Percentiles rank a stretch among this genome's conserved stretches.
These are phyloP conservation scores for Hyaloperonospora brassicae DNA, from an alignment of 352 stramenopile genomes.

Conservation along the genomic window DNA sequence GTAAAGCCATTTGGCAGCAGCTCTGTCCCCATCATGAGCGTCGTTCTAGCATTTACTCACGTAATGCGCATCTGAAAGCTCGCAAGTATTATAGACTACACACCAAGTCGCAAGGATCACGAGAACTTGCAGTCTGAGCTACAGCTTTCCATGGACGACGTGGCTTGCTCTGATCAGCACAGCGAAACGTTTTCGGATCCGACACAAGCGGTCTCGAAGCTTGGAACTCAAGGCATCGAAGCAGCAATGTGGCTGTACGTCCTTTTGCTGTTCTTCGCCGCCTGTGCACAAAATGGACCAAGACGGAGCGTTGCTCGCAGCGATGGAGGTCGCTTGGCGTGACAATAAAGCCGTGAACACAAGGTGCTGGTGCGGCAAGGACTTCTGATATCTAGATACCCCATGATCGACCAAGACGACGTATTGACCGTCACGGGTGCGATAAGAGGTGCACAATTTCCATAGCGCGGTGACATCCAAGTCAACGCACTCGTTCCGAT, in stretches of 20 bases:
- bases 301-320: too few relatives aligned
- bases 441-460: too few relatives aligned
- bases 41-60: not conserved
- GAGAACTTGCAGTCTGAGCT: slow-evolving; percentile 65
- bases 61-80: slow-evolving; percentile 20
- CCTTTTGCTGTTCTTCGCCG: too few relatives aligned
- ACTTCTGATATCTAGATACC: too few relatives aligned
- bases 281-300: too few relatives aligned
- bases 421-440: too few relatives aligned
- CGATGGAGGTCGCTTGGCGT: too few relatives aligned
- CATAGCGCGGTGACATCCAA: too few relatives aligned
- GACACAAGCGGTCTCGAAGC: slow-evolving; percentile 42
- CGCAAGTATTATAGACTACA: slow-evolving; percentile 29
- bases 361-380: too few relatives aligned
- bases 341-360: too few relatives aligned
- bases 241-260: not conserved
- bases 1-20: slow-evolving; percentile 30
- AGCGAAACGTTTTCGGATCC: slow-evolving; percentile 21
- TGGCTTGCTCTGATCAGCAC: slow-evolving; percentile 39
- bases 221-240: slow-evolving; percentile 68
- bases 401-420: too few relatives aligned
- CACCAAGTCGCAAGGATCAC: slow-evolving; percentile 46
- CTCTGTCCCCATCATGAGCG: not conserved
- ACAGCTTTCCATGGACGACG: slow-evolving; percentile 59
- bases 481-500: too few relatives aligned